Conservation (phyloP, 768 basidiomycete species). For the Mrakia frigida region DNA sequence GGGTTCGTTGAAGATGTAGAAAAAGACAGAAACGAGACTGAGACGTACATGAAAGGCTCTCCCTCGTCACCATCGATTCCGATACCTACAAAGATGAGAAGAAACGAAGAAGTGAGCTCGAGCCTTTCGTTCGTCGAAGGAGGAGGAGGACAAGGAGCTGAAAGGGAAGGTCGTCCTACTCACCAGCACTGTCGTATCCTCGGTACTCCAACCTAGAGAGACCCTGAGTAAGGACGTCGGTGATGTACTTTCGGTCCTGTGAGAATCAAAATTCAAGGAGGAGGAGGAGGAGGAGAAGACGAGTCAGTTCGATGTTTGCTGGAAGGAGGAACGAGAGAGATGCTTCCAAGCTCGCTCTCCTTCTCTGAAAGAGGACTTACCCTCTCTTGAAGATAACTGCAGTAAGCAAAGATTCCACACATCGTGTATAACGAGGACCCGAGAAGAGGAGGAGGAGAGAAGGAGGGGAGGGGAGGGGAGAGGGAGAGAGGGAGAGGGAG, state of each 20-base stretch:
- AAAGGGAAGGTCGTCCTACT: slow-evolving; percentile 25
- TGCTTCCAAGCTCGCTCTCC: background rate
- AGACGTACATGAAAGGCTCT: slow-evolving; percentile 54
- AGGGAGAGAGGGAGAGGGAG: background rate
- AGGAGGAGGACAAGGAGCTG: background rate
- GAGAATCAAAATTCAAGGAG: background rate
- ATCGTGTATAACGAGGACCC: background rate
- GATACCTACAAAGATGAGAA: slow-evolving; percentile 41
- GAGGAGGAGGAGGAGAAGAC: slow-evolving; percentile 21
- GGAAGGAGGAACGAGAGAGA: background rate
- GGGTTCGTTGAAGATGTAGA: no score
- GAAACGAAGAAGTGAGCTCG: background rate
- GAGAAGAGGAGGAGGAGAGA: background rate
- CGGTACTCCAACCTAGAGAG: slow-evolving; percentile 95
- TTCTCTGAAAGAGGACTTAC: slow-evolving; percentile 48
- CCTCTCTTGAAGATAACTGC: slow-evolving; percentile 91
- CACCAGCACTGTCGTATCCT: slow-evolving; percentile 87
- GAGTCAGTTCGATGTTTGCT: background rate
- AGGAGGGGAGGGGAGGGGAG: background rate
- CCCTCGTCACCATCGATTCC: slow-evolving; percentile 83
- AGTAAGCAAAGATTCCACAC: slow-evolving; percentile 87
- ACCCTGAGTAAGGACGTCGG: slow-evolving; percentile 84
- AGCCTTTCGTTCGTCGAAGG: slow-evolving; percentile 12
- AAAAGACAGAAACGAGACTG: no score
- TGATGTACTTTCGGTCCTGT: slow-evolving; percentile 81